A percentile compares a stretch with the other conserved stretches of the same genome.
phyloP scores from a whole-genome alignment of 352 stramenopile species.

The Phytopythium mirpurense region DNA sequence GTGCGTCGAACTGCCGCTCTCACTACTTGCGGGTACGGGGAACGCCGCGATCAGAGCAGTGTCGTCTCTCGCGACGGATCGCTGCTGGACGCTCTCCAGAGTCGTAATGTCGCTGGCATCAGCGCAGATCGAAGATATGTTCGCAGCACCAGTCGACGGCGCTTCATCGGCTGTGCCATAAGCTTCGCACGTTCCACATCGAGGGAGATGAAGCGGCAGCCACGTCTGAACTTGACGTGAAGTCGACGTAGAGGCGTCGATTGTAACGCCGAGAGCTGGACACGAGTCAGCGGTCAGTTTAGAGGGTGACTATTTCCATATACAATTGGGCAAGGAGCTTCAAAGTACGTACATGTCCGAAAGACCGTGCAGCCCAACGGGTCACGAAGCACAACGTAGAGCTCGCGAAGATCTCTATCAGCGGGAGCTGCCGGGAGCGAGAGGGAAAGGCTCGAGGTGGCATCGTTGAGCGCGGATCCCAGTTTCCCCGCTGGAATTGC shows the following conservation, averaged over 20 bases:
- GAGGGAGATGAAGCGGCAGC: conserved; percentile 35
- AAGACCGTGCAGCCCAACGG: conserved; percentile 46
- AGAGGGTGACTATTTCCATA: too few relatives aligned
- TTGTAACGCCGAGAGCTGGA: conserved; percentile 3
- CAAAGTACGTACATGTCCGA: conserved; percentile 40
- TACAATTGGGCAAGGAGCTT: neutral
- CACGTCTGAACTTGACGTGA: conserved; percentile 24
- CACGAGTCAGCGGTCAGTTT: too few relatives aligned
- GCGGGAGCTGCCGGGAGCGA: neutral
- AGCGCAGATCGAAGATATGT: conserved; percentile 15
- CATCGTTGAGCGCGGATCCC: conserved; percentile 1
- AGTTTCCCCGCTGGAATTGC: conserved; percentile 4
- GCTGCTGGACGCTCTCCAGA: conserved; percentile 4
- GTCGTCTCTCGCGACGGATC: neutral
- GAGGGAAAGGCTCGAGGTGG: neutral
- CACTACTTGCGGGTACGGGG: neutral
- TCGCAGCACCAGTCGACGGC: neutral
- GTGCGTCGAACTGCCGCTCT: neutral
- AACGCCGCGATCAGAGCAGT: neutral
- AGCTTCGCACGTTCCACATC: conserved; percentile 40
- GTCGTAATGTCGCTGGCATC: conserved; percentile 27
- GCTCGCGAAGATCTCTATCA: neutral
- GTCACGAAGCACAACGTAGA: conserved; percentile 51
- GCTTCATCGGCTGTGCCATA: conserved; percentile 22
- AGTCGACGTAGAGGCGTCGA: neutral